These are phyloP conservation scores for Trametes versicolor DNA, from an alignment of 1,284 basidiomycete genomes.

Conservation along the genomic window DNA sequence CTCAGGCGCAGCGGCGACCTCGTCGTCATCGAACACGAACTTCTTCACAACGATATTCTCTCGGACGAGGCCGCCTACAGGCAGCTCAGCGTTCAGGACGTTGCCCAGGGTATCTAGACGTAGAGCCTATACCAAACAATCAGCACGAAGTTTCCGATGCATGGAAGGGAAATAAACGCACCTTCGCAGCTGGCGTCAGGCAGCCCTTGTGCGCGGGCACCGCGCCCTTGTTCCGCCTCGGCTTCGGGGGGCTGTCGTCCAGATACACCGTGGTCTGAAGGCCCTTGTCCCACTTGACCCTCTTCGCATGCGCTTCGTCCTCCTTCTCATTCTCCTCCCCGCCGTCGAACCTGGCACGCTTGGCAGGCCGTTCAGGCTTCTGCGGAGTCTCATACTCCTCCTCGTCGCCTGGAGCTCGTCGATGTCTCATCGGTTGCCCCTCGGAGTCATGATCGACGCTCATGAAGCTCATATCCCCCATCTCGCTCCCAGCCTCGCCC, in stretches of 20 bases:
- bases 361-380: constrained; percentile 48
- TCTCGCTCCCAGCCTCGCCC: constrained; percentile 27
- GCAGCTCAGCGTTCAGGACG: constrained; percentile 65
- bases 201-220: constrained; percentile 65
- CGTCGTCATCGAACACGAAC: constrained; percentile 79
- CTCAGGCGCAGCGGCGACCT: constrained; percentile 48
- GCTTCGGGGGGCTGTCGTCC: constrained; percentile 64
- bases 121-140: constrained; percentile 55
- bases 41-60: constrained; percentile 81
- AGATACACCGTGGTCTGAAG: constrained; percentile 69
- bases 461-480: constrained; percentile 40
- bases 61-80: constrained; percentile 67
- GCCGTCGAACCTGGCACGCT: constrained; percentile 50
- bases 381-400: constrained; percentile 81
- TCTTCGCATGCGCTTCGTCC: constrained; percentile 68
- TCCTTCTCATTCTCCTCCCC: constrained; percentile 59
- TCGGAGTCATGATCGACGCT: constrained; percentile 46
- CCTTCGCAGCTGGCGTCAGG: constrained; percentile 73
- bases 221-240: constrained; percentile 54
- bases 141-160: background rate
- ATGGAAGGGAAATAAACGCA: constrained; percentile 40
- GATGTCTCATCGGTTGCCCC: constrained; percentile 51
- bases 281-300: constrained; percentile 84
- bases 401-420: constrained; percentile 80
- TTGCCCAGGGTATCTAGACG: constrained; percentile 83